Base-by-base conservation (phyloP, 1,284 basidiomycete genomes). In the Amylostereum chailletii region DNA sequence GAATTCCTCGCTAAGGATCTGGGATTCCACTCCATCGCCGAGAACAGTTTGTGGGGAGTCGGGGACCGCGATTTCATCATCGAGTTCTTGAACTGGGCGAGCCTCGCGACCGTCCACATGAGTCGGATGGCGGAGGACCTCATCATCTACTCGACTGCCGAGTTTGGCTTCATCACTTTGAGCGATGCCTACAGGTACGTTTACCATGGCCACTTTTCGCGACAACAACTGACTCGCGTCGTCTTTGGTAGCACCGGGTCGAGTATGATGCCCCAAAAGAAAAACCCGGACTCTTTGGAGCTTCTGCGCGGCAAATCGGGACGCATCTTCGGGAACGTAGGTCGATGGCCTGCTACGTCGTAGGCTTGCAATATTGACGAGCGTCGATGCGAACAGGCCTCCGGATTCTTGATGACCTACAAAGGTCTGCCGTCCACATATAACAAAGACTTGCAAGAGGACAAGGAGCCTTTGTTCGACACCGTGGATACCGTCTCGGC, bases 261-360 rank as follows among this genome's bases (percentile, higher is more conserved):
- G 39, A 97, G 94, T 56, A 98, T 99, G 65, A 99, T 99, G 95
- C 95, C 95, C 1, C 95, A 99, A 65, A 98, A 99, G 75, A 98
- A 99, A 74, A 99, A 99, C 67, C 93, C 96, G 0, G 95, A 98
- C 67, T 96, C 93, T 32, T 72, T 96, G 44, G 96, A 99, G 66
- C 75, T 99, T 30, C 76, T 99, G 50, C 85, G 95, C 53, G 95
- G 95, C 57, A 99, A 99, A 70, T 83, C 88, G 30, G 95, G 96
- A 5, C 86, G 95, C 37, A 78, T 96, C 37, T 96, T 97, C 68
- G 95, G 95, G 54, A 87, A 93, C 62, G 89, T 88, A 59, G 55
- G 79, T 57, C n/a, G 38, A 46, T 27, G 41, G 40, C 32, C 3
- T 44, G 5, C 38, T 45, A 37, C 34, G 42, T 29, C 37, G 8